Conservation (phyloP, 2,329 filamentous ascomycete species). For the Alternaria triticina region DNA sequence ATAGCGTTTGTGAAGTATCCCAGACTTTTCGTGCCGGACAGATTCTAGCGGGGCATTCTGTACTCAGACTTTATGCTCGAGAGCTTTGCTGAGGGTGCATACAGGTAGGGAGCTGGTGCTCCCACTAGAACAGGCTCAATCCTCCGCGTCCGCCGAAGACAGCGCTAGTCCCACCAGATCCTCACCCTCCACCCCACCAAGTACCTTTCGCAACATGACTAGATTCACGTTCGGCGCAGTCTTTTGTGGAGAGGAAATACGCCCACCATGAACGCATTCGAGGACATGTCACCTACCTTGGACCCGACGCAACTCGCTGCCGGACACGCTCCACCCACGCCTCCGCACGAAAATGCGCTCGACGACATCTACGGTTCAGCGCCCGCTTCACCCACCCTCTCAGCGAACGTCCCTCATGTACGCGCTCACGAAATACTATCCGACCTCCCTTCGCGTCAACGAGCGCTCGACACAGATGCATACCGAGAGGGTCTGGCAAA, state of each 20-base stretch:
- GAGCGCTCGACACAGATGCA: conserved; percentile 80
- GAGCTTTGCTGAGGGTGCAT: not conserved
- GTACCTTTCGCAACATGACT: conserved; percentile 16
- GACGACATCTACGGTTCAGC: conserved; percentile 58
- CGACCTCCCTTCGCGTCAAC: conserved; percentile 77
- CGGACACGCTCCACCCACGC: conserved; percentile 40
- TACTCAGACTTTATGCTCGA: not conserved
- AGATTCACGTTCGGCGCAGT: not conserved
- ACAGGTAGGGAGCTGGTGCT: not conserved
- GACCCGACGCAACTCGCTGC: conserved; percentile 36
- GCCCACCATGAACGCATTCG: conserved; percentile 22
- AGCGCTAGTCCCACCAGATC: conserved; percentile 20
- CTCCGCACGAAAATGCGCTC: conserved; percentile 44
- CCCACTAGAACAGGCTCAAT: conserved; percentile 19
- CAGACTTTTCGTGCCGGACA: not conserved
- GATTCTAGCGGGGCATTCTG: not conserved
- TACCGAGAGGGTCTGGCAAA: conserved; percentile 86
- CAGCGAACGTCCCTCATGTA: not conserved
- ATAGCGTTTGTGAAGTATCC: not conserved
- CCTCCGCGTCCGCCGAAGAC: conserved; percentile 23
- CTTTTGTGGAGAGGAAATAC: not conserved
- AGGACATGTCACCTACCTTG: conserved; percentile 34
- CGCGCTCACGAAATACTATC: conserved; percentile 57
- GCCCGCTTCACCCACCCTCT: conserved; percentile 46
- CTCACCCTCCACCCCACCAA: conserved; percentile 15